Evolutionary conservation across 2,329 filamentous ascomycete genomes (phyloP).

Genomic region (Biscogniauxia sp.): DNA sequence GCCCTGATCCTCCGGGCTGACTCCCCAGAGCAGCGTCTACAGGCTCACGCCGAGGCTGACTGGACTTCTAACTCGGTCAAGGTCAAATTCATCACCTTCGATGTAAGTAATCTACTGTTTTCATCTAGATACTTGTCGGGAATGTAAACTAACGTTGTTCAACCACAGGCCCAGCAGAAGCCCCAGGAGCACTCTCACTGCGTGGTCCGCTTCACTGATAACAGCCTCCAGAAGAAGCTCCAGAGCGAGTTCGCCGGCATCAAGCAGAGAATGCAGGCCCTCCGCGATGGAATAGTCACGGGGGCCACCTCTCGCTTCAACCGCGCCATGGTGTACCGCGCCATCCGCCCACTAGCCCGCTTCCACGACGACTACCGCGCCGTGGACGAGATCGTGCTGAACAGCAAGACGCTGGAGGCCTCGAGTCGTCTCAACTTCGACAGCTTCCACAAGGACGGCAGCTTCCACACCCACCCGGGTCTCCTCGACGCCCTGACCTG

Average conservation of each 20-base stretch:
- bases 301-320: constrained; percentile 37
- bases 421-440: constrained; percentile 17
- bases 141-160: neutral
- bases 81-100: constrained; percentile 36
- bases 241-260: constrained; percentile 10
- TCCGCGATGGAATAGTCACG: constrained; percentile 15
- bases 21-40: constrained; percentile 41
- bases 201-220: constrained; percentile 19
- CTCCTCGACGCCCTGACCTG: constrained; percentile 21
- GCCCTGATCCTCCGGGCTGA: constrained; percentile 45
- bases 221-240: constrained; percentile 13
- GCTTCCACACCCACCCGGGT: constrained; percentile 24
- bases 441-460: constrained; percentile 14
- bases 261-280: constrained; percentile 18
- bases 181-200: constrained; percentile 23
- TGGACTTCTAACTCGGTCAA: constrained; percentile 38
- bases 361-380: constrained; percentile 29
- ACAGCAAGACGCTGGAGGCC: constrained; percentile 25
- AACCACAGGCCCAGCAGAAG: constrained; percentile 6
- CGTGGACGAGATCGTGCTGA: constrained; percentile 31
- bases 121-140: neutral
- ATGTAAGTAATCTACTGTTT: constrained; percentile 9
- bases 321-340: constrained; percentile 39
- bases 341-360: constrained; percentile 25
- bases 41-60: constrained; percentile 48